Conservation (phyloP, 495 filamentous ascomycete genomes). For the Pseudevernia furfuracea region DNA sequence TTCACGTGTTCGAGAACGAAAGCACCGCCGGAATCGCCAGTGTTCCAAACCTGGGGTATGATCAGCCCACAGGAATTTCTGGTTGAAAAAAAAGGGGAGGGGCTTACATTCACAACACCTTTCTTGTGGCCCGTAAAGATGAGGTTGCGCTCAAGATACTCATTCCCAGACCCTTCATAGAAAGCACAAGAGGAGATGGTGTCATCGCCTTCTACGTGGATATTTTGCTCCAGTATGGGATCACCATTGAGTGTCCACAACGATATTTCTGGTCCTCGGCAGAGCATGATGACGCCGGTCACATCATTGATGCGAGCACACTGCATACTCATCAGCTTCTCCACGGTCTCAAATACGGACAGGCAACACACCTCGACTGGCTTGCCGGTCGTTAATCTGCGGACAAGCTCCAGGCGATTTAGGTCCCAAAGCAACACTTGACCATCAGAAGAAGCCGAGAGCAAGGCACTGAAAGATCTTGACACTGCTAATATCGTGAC, state of each 20-base stretch:
- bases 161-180: constrained; percentile 85
- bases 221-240: constrained; percentile 67
- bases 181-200: constrained; percentile 74
- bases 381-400: constrained; percentile 54
- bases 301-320: constrained; percentile 84
- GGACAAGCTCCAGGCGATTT: constrained; percentile 78
- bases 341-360: neutral
- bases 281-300: constrained; percentile 79
- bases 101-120: constrained; percentile 68
- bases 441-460: constrained; percentile 74
- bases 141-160: constrained; percentile 83
- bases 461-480: constrained; percentile 75
- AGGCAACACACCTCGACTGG: constrained; percentile 42
- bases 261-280: constrained; percentile 60
- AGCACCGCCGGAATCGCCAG: constrained; percentile 40
- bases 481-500: constrained; percentile 77
- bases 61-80: neutral
- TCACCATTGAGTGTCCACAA: constrained; percentile 89
- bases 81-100: neutral
- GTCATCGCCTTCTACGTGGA: constrained; percentile 66
- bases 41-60: constrained; percentile 45
- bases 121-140: constrained; percentile 81
- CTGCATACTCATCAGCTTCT: constrained; percentile 32
- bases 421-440: constrained; percentile 87
- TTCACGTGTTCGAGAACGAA: constrained; percentile 61